Evolutionary conservation across 1,284 basidiomycete genomes (phyloP).

Genomic region (Rhodotorula glutinis): DNA sequence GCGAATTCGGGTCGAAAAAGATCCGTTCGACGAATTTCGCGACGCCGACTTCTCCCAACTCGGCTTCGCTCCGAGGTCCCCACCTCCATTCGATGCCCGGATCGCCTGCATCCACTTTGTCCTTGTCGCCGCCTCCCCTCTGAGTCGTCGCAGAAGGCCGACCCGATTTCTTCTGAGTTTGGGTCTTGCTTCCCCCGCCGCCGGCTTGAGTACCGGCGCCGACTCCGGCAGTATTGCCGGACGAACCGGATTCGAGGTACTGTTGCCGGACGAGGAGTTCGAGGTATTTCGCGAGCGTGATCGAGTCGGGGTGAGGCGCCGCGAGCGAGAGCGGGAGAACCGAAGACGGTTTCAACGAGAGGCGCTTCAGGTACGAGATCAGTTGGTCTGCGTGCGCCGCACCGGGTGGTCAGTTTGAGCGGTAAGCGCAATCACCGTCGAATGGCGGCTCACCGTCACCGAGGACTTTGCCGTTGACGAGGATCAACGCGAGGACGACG

Average conservation of each 20-base stretch:
- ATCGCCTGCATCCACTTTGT: constrained; percentile 35
- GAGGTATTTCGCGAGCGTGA: constrained; percentile 25
- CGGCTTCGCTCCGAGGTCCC: constrained; percentile 46
- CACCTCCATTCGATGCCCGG: constrained; percentile 46
- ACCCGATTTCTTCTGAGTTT: not conserved
- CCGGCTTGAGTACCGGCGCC: not conserved
- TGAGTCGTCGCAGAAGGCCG: not conserved
- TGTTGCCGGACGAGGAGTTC: constrained; percentile 34
- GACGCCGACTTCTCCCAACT: constrained; percentile 45
- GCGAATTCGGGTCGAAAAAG: constrained; percentile 14
- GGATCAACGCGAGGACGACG: constrained; percentile 45
- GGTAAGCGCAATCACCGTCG: too few relatives aligned
- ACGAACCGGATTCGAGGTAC: constrained; percentile 46
- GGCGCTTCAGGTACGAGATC: constrained; percentile 30
- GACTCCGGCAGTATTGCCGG: too few relatives aligned
- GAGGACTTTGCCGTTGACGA: constrained; percentile 46
- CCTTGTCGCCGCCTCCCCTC: too few relatives aligned
- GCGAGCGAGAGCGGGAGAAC: constrained; percentile 19
- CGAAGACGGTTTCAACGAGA: constrained; percentile 21
- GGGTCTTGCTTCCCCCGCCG: not conserved
- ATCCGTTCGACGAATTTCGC: constrained; percentile 44
- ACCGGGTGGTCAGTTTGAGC: too few relatives aligned
- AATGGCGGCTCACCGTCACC: constrained; percentile 42
- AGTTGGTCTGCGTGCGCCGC: constrained; percentile 28
- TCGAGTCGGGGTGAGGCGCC: constrained; percentile 2